Base-by-base conservation (phyloP, 176 grass and related monocot species). In the barley (Hordeum vulgare) region DNA sequence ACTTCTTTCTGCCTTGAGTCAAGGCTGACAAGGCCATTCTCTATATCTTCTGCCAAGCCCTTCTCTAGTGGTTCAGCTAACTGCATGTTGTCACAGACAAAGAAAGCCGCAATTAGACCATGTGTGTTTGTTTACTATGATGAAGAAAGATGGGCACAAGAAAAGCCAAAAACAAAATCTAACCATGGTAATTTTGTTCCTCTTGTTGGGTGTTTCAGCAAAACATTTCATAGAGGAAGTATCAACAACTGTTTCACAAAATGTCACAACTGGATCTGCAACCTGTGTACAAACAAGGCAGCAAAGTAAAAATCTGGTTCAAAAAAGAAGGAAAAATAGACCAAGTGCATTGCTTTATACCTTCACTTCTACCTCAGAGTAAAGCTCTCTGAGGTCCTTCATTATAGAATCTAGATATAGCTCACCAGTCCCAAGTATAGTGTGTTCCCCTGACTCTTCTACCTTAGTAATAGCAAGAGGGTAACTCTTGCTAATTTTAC, bases 321-420 rank as follows among this genome's bases (percentile, higher is more conserved):
- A 37, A 66, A 70, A 61, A 39, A 65, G 17, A 86, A 34, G 26
- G 73, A 12, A 72, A 77, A 82, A 40, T 27, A 18, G n/a, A 75
- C 44, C 72, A 58, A 70, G 53, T 35, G 28, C 18, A 71, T 76
- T 51, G 47, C 7, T 35, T 35, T 66, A 71, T 81, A 98, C 96
- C 96, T 99, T 99, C 66, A 99, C 96, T 87, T 99, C 96, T 56
- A 99, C 96, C 83, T 99, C 96, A 61, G 96, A 99, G 78, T 99
- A 96, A 82, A 99, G 89, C 83, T 99, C 96, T 88, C 96, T 94
- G 10, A 96, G 87, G 76, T 99, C 96, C 87, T 96, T 99, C 96
- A 96, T 99, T 71, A 99, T 99, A 74, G 89, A 99, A 94, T 99
- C 96, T 27, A 99, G 88, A 92, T 99, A 99, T 42, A 96, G 74